These are phyloP conservation scores for Leccinum aurantiacum DNA, from an alignment of 768 basidiomycete genomes.

Conservation along the genomic window DNA sequence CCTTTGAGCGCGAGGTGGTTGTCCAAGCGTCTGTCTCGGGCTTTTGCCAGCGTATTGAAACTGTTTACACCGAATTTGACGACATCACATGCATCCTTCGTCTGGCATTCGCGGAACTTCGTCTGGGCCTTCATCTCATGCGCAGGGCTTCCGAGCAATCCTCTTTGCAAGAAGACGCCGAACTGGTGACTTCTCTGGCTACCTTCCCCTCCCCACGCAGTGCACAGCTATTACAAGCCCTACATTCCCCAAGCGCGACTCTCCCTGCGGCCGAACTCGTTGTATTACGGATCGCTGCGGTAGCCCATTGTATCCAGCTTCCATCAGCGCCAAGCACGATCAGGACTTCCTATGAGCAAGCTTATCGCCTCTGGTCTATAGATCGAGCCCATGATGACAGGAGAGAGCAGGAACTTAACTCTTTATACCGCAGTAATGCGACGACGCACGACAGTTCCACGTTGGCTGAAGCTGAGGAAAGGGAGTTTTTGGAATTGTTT, in stretches of 20 bases:
- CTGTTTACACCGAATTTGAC: slow-evolving; percentile 63
- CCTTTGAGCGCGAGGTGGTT: slow-evolving; percentile 59
- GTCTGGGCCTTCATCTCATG: slow-evolving; percentile 68
- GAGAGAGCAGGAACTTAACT: slow-evolving; percentile 59
- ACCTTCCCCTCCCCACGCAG: slow-evolving; percentile 56
- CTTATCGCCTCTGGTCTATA: slow-evolving; percentile 78
- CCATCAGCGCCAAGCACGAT: slow-evolving; percentile 28
- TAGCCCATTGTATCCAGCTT: slow-evolving; percentile 23
- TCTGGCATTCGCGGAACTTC: slow-evolving; percentile 62
- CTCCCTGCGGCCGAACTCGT: slow-evolving; percentile 30
- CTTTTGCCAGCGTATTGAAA: slow-evolving; percentile 70
- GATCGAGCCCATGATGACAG: slow-evolving; percentile 72
- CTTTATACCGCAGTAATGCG: slow-evolving; percentile 72
- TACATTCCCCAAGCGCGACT: slow-evolving; percentile 11
- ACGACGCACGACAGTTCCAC: slow-evolving; percentile 51
- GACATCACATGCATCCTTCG: slow-evolving; percentile 73
- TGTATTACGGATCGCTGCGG: slow-evolving; percentile 48
- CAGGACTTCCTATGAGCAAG: slow-evolving; percentile 61
- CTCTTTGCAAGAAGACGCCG: slow-evolving; percentile 16
- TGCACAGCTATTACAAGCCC: slow-evolving; percentile 36
- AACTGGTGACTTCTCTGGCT: slow-evolving; percentile 38
- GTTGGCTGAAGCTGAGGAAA: slow-evolving; percentile 78
- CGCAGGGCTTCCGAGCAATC: slow-evolving; percentile 28
- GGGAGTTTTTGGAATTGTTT: slow-evolving; percentile 82
- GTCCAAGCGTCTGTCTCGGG: slow-evolving; percentile 78